Evolutionary conservation across 1,284 basidiomycete species (phyloP).

Genomic region (Rhizopogon parksii): DNA sequence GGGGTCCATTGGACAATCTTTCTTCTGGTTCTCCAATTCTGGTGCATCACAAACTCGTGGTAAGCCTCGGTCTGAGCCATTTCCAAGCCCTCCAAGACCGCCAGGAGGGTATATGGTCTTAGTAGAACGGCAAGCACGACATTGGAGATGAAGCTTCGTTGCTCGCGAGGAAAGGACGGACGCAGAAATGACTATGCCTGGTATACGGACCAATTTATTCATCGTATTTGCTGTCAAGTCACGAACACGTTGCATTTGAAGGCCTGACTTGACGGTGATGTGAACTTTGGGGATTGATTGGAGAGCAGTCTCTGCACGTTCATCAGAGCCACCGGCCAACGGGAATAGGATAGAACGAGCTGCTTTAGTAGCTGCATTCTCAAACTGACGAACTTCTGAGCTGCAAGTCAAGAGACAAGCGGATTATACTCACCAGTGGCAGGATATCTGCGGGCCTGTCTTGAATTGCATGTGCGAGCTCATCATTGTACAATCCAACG

Average conservation of each 20-base stretch:
- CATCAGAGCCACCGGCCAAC: slow-evolving; percentile 44
- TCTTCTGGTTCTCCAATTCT: slow-evolving; percentile 69
- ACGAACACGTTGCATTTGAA: slow-evolving; percentile 92
- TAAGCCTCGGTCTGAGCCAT: slow-evolving; percentile 72
- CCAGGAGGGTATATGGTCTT: slow-evolving; percentile 76
- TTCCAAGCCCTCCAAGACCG: slow-evolving; percentile 82
- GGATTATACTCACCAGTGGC: slow-evolving; percentile 59
- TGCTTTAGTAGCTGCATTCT: slow-evolving; percentile 78
- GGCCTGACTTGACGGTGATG: slow-evolving; percentile 80
- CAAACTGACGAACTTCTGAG: slow-evolving; percentile 53
- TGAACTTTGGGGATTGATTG: slow-evolving; percentile 82
- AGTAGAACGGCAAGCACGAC: slow-evolving; percentile 83
- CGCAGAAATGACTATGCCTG: slow-evolving; percentile 97
- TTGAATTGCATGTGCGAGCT: slow-evolving; percentile 87
- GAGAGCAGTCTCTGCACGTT: slow-evolving; percentile 47
- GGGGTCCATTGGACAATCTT: slow-evolving; percentile 93
- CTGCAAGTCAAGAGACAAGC: not conserved
- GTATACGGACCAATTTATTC: slow-evolving; percentile 93
- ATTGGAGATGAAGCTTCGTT: slow-evolving; percentile 88
- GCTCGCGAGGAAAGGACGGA: slow-evolving; percentile 92
- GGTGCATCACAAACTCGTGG: slow-evolving; percentile 82
- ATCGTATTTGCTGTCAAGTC: slow-evolving; percentile 90
- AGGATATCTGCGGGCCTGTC: slow-evolving; percentile 86
- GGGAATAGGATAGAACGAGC: slow-evolving; percentile 80
- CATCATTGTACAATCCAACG: slow-evolving; percentile 87